Evolutionary conservation across 2,329 filamentous ascomycete species (phyloP), one percentile per base, ranked within the genome.

Genomic region (Venturia oleaginea): DNA sequence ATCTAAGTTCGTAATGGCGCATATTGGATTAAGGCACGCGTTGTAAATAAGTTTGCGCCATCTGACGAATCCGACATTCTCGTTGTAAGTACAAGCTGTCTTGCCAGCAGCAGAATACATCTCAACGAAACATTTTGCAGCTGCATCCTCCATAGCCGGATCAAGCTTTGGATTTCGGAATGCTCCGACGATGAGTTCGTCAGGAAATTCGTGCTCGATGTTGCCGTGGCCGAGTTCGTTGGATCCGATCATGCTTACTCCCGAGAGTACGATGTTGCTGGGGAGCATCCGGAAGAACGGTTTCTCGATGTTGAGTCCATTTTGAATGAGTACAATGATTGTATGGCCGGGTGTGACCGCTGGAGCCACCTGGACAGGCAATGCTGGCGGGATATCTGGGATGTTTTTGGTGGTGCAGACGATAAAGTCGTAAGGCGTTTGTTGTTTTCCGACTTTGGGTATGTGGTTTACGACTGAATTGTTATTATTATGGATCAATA

Each of bases 221-320:
- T 74, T 68, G 2, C 82, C 84, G 0, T 75, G 76, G 0, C 70
- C 68, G 0, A 70, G 72, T 68, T 86, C 82, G 4, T 78, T 78
- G 2, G 81, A 78, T 32, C 82, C 81, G 63, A 83, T 84, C 61
- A 81, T 73, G 2, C 77, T 79, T 1, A 86, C 83, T 48, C 79
- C 81, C 51, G 81, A 84, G 7, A 87, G 69, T 27, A 87, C 76
- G 0, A 82, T 79, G 34, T 80, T 81, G 0, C 70, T 63, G 0
- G 83, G 83, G 66, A 83, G 87, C 0, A 72, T 71, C 0, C 70
- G 68, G 0, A 73, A 68, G 63, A 84, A 85, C 19, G 83, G 79
- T 11, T 81, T 77, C 69, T 87, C 85, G 66, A 86, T 85, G 1
- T 78, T 79, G 48, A 87, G 80, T 0, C 85, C 85, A 68, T 87